A percentile compares a stretch with the other conserved stretches of the same genome.
phyloP scores from a whole-genome alignment of 208 protist genomes.

The Trypanosoma rangeli region DNA sequence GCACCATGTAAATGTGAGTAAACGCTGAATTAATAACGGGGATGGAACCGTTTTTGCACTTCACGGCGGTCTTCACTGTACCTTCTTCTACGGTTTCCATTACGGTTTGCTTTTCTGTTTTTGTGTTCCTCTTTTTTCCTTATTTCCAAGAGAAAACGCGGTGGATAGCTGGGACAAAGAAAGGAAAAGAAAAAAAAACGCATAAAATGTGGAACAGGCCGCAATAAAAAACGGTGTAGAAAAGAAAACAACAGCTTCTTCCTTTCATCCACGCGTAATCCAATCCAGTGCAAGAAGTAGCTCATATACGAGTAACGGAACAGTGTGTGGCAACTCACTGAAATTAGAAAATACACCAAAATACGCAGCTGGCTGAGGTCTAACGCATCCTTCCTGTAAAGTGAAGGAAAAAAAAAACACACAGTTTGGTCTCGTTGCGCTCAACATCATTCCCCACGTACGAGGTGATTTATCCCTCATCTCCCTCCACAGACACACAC shows the following conservation, averaged over 20 bases:
- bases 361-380: not conserved
- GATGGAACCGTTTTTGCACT: not conserved
- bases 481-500: too few species aligned
- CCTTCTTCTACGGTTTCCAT: not conserved
- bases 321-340: not conserved
- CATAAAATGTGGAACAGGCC: too few species aligned
- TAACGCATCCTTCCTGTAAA: not conserved
- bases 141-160: not conserved
- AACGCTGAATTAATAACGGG: conserved; percentile 66
- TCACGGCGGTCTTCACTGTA: not conserved
- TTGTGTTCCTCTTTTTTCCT: not conserved
- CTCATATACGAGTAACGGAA: not conserved
- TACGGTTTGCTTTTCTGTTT: not conserved
- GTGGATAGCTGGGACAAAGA: not conserved
- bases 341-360: not conserved
- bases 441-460: too few species aligned
- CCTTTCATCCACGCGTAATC: too few species aligned
- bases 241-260: too few species aligned
- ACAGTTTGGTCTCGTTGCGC: too few species aligned
- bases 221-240: too few species aligned
- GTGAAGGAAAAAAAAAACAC: not conserved
- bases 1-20: conserved; percentile 58
- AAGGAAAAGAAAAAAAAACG: not conserved
- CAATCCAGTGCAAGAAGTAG: too few species aligned
- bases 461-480: too few species aligned